Percentiles rank a stretch among this genome's conserved stretches.
Evolutionary conservation across 495 filamentous ascomycete genomes (phyloP).

Genomic region (Penicillium coprophilum): DNA sequence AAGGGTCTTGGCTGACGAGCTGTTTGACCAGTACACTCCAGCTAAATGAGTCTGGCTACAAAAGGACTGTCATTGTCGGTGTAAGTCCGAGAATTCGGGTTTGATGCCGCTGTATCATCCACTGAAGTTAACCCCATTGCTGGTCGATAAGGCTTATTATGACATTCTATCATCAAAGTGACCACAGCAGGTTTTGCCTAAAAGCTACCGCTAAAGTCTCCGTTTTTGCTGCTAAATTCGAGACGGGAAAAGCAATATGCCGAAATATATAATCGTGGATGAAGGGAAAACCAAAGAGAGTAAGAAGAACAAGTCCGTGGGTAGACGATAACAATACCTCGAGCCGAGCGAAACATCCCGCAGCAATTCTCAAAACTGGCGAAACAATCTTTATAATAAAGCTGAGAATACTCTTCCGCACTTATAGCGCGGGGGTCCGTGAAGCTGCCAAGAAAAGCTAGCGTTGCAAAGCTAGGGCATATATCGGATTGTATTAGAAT

Average conservation of each 20-base stretch:
- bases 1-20: constrained; percentile 22
- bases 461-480: not conserved
- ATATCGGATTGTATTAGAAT: too few relatives aligned
- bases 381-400: not conserved
- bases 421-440: not conserved
- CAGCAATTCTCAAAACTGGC: not conserved
- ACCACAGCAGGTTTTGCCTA: not conserved
- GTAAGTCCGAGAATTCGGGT: constrained; percentile 20
- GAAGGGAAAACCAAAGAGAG: not conserved
- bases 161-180: not conserved
- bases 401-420: not conserved
- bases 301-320: not conserved
- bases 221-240: not conserved
- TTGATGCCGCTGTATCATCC: constrained; percentile 1
- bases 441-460: not conserved
- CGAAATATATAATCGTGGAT: not conserved
- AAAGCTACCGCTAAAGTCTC: not conserved
- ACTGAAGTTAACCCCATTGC: not conserved
- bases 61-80: constrained; percentile 10
- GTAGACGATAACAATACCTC: not conserved
- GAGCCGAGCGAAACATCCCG: not conserved
- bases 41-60: not conserved
- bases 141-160: not conserved
- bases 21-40: too few relatives aligned
- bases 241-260: not conserved